Evolutionary conservation across 768 basidiomycete species (phyloP).

Genomic region (Naganishia randhawae): DNA sequence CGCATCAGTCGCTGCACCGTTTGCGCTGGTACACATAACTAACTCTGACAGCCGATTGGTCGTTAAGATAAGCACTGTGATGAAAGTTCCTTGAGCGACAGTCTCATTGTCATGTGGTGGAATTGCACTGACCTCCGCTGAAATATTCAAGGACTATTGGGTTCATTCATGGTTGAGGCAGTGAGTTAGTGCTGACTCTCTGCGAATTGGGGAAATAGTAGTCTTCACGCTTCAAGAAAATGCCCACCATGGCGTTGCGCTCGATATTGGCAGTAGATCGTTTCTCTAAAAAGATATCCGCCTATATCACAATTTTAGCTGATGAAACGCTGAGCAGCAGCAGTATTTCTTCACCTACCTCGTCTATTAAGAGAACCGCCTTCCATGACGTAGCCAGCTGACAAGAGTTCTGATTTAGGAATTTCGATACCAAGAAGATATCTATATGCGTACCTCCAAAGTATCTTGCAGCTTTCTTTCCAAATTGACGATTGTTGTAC

Average conservation of each 20-base stretch:
- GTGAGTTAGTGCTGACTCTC: neutral
- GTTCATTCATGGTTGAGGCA: neutral
- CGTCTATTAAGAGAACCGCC: neutral
- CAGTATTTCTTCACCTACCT: neutral
- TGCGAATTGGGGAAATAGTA: neutral
- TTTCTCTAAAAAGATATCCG: neutral
- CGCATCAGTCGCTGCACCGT: neutral
- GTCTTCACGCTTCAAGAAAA: neutral
- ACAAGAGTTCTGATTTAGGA: neutral
- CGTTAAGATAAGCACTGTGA: neutral
- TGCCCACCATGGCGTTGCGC: neutral
- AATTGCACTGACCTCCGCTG: neutral
- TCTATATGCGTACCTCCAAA: neutral
- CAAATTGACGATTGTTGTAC: neutral
- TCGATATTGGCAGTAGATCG: neutral
- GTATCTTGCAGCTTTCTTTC: conserved; percentile 1
- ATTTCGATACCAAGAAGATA: neutral
- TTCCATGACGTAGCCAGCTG: neutral
- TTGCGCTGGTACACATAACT: neutral
- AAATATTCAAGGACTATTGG: neutral
- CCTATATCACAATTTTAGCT: neutral
- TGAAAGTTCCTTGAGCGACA: neutral
- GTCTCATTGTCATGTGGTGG: neutral
- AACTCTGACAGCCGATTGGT: neutral
- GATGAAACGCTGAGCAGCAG: neutral